Conservation (phyloP, 169 alveolate genomes). For the Cyclospora cayetanensis region DNA sequence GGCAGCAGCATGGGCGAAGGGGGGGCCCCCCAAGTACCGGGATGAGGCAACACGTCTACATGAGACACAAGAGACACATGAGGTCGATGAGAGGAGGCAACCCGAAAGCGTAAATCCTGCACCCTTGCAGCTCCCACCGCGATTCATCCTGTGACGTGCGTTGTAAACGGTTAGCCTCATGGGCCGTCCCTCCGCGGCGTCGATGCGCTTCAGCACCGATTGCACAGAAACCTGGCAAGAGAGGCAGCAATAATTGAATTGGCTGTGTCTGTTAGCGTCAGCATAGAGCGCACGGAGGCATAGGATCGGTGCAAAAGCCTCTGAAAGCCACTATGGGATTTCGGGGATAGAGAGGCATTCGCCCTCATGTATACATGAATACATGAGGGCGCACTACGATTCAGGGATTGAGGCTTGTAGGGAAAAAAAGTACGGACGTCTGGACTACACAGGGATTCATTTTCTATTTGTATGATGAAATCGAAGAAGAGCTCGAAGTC, state of each 20-base stretch:
- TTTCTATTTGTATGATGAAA: slow-evolving; percentile 25
- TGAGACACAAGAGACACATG: too few species aligned
- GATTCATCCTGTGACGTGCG: neutral
- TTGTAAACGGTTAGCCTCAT: neutral
- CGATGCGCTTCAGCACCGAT: slow-evolving; percentile 1
- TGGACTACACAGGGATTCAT: slow-evolving; percentile 10
- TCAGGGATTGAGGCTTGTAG: neutral
- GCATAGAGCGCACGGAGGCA: neutral
- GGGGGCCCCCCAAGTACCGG: neutral
- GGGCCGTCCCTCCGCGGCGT: slow-evolving; percentile 1
- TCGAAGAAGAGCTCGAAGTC: slow-evolving; percentile 46
- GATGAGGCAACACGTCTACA: neutral
- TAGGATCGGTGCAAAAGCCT: neutral
- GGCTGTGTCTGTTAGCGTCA: neutral
- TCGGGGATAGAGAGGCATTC: slow-evolving; percentile 4
- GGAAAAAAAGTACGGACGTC: neutral
- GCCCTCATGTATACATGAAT: too few species aligned
- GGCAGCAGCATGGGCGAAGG: neutral
- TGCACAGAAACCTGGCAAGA: neutral
- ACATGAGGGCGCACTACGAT: too few species aligned
- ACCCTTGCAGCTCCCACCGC: slow-evolving; percentile 27
- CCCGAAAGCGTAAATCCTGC: neutral
- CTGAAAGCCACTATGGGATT: neutral
- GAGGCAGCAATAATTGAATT: neutral
- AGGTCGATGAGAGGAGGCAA: too few species aligned